A percentile compares a stretch with the other conserved stretches of the same genome.
These are phyloP conservation scores for Mycena pura DNA, from an alignment of 768 basidiomycete genomes.

Conservation along the genomic window DNA sequence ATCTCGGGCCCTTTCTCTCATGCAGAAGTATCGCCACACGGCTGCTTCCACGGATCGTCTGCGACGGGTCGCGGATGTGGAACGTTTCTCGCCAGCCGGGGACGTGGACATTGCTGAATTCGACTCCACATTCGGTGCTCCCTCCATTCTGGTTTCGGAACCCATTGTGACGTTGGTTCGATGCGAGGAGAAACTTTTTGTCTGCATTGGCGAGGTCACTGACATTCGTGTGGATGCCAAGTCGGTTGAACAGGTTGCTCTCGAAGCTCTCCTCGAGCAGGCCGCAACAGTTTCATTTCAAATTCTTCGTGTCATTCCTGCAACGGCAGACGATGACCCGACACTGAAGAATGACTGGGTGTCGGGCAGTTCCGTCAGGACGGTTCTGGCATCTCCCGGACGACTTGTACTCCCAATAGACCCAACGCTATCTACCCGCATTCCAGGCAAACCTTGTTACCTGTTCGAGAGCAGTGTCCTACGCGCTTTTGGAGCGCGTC, in stretches of 20 bases:
- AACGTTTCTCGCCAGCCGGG: background rate
- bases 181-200: background rate
- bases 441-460: background rate
- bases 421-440: background rate
- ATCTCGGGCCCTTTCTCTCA: too few relatives aligned
- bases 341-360: background rate
- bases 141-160: background rate
- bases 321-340: background rate
- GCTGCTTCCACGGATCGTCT: background rate
- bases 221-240: background rate
- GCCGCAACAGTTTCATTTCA: background rate
- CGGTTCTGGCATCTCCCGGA: background rate
- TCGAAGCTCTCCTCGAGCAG: background rate
- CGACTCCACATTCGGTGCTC: background rate
- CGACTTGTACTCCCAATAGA: background rate
- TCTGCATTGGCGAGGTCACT: background rate
- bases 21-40: too few relatives aligned
- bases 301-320: background rate
- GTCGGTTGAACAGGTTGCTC: background rate
- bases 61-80: background rate
- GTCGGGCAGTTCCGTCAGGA: background rate
- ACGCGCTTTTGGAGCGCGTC: too few relatives aligned
- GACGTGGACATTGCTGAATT: background rate
- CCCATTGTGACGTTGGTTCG: background rate
- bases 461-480: background rate